Base-by-base conservation (phyloP, 495 filamentous ascomycete genomes). In the Daldinia caldariorum region DNA sequence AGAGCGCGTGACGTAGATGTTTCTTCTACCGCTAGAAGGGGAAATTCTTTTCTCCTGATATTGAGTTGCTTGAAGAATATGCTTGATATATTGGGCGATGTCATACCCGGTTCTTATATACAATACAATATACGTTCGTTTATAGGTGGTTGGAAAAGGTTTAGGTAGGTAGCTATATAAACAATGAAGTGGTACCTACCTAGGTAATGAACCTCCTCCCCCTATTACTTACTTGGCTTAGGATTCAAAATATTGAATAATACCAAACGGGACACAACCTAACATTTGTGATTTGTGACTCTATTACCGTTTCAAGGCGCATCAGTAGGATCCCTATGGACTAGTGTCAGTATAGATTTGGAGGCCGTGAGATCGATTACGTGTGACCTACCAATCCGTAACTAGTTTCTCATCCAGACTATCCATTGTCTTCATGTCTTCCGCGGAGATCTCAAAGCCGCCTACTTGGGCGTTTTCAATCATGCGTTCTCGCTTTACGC, bases 341-440 rank as follows among this genome's bases (percentile, higher is more conserved):
- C 14, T 14, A 31, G 1, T 38, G 31, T 71, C 7, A 71, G 47
- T n/a, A 49, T 8, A 53, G 9, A 12, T 16, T 16, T 31, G 37
- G 10, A 49, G 10, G 8, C 10, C 0, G n/a, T 8, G 32, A 12
- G 22, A 9, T 13, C 5, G 8, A 26, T 34, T 22, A 16, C 14
- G 14, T 31, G 7, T 38, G 41, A 73, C 80, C 71, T 66, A 86
- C 87, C 88, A 81, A 61, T 85, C 82, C 16, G 87, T 90, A 26
- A 90, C 85, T 9, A 90, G 78, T 70, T 84, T 81, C 77, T 94
- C 89, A 73, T 94, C 89, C 39, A 93, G 76, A 6, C 74, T 82
- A 75, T 92, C 86, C 83, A 94, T 76, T 31, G 69, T 78, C 63
- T 79, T 74, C 84, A 93, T 88, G 75, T 93, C 91, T 53, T 83